A percentile compares a stretch with the other conserved stretches of the same genome.
phyloP scores from a whole-genome alignment of 352 stramenopile species.

The Phytophthora colocasiae region DNA sequence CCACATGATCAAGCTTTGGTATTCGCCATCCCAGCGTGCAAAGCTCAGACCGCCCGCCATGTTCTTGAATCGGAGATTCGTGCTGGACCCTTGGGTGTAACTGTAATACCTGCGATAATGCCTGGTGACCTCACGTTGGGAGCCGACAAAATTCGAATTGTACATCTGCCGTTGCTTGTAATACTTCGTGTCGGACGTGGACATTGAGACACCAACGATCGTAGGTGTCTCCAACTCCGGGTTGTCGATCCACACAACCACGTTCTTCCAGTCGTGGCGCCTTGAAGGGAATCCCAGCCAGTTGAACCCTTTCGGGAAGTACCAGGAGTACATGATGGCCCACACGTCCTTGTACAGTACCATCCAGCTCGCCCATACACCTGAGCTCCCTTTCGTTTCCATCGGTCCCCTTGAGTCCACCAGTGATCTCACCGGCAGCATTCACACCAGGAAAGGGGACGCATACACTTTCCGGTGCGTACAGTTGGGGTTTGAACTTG shows the following conservation, averaged over 20 bases:
- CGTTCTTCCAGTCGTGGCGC: constrained; percentile 17
- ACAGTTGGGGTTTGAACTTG: constrained; percentile 11
- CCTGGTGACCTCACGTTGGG: neutral
- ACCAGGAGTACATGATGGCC: constrained; percentile 25
- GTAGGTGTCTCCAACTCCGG: neutral
- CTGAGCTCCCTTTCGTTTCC: constrained; percentile 14
- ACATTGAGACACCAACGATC: constrained; percentile 7
- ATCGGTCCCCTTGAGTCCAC: neutral
- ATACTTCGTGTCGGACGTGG: constrained; percentile 5
- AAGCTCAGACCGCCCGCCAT: neutral
- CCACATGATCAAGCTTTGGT: constrained; percentile 21
- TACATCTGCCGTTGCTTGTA: neutral
- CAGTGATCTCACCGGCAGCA: neutral
- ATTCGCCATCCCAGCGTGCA: neutral
- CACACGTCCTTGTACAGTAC: constrained; percentile 5
- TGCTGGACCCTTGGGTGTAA: constrained; percentile 5
- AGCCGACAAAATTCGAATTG: neutral
- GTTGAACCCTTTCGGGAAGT: constrained; percentile 15
- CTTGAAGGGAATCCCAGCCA: neutral
- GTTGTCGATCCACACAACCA: constrained; percentile 17
- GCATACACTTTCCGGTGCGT: neutral
- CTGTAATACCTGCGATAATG: neutral
- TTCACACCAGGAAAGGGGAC: neutral
- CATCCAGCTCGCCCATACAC: constrained; percentile 4
- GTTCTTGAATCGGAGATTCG: constrained; percentile 2